Evolutionary conservation across 148 eudicot genomes (phyloP), one percentile per base, ranked within the genome.

Genomic region (Silene conica): DNA sequence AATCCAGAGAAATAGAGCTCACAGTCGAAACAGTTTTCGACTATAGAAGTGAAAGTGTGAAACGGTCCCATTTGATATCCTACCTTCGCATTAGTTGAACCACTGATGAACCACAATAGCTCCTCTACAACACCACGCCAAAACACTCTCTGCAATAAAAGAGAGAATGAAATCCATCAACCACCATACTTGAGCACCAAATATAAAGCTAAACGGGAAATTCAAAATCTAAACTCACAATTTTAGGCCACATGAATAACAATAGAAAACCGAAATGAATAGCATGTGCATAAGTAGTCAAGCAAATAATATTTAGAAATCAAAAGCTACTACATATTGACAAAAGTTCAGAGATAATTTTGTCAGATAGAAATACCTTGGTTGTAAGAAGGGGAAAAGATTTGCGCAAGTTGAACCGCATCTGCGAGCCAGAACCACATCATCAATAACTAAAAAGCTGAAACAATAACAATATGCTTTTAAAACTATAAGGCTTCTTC

Each of bases 51-150:
- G 25, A 54, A 19, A 55, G 19, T 60, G 41, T 55, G 25, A 54
- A 19, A 55, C 60, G 28, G 7, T 34, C 43, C 18, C 55, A 59
- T 48, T 26, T 22, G 73, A 69, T 13, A 41, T 19, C n/a, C 73
- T 87, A 95, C 99, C 97, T 90, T 92, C 50, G 92, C 96, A 85
- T 81, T 95, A 73, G 99, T 95, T 56, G 97, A 92, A 68, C 99
- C 99, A 81, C 99, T 92, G 76, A 95, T 89, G 80, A 95, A 92
- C 99, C 96, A 92, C 82, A 92, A 80, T 55, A 95, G 87, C 80
- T 95, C 97, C 85, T 95, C 99, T 43, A 95, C 91, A 71, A 92
- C 91, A 80, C 99, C 99, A 67, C 91, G 84, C 99, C 99, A 92
- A 79, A 92, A 95, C 20, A 95, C 97, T 84, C 84, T 85, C 99